Percentiles rank a stretch among this genome's conserved stretches.
These are phyloP conservation scores for Penicillium decumbens DNA, from an alignment of 2,329 filamentous ascomycete genomes.

Conservation along the genomic window DNA sequence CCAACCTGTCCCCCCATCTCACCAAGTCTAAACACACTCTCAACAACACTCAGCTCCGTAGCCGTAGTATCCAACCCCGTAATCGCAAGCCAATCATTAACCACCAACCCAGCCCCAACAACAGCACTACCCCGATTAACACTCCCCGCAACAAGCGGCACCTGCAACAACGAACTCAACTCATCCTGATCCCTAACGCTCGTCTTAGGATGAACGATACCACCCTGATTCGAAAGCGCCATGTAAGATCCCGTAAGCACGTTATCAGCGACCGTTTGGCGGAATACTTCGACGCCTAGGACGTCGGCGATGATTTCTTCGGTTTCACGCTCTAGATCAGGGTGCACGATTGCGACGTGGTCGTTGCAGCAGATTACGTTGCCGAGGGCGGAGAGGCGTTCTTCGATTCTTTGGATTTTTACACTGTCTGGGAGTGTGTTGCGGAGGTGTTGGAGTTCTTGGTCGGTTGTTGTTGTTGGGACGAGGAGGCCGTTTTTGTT, in stretches of 20 bases:
- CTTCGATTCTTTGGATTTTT: constrained; percentile 95
- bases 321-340: constrained; percentile 93
- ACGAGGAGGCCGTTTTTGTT: constrained; percentile 97
- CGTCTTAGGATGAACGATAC: constrained; percentile 95
- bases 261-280: constrained; percentile 93
- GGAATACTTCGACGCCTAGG: constrained; percentile 57
- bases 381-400: constrained; percentile 87
- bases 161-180: constrained; percentile 85
- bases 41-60: constrained; percentile 94
- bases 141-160: constrained; percentile 88
- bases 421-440: constrained; percentile 89
- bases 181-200: constrained; percentile 97
- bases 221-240: constrained; percentile 90
- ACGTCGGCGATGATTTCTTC: constrained; percentile 98
- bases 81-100: constrained; percentile 96
- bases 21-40: constrained; percentile 90
- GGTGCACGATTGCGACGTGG: constrained; percentile 93
- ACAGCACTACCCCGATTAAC: constrained; percentile 91
- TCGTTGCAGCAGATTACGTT: constrained; percentile 98
- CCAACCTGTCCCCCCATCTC: constrained; percentile 70
- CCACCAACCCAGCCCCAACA: constrained; percentile 94
- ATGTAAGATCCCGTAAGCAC: constrained; percentile 96
- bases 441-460: constrained; percentile 94
- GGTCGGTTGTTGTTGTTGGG: constrained; percentile 91
- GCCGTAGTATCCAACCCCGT: constrained; percentile 91